A percentile compares a stretch with the other conserved stretches of the same genome.
Evolutionary conservation across 306 rosid species (phyloP).

Genomic region (Mimosa bimucronata): DNA sequence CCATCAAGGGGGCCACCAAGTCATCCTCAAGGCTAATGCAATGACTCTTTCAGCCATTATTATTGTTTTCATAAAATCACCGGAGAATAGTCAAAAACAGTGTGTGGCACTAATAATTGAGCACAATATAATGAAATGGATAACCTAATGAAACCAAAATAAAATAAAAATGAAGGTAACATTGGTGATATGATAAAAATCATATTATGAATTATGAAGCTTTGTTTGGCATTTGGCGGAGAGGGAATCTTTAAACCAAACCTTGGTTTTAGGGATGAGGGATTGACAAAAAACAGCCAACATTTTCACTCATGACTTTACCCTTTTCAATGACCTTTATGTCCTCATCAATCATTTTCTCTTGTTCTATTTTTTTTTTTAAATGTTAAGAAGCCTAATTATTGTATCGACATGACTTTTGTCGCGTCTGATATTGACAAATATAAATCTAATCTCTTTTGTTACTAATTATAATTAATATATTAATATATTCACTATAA

Average conservation of each 20-base stretch:
- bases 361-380: conserved; percentile 17
- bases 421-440: conserved; percentile 62
- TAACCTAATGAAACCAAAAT: conserved; percentile 39
- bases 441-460: neutral
- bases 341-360: conserved; percentile 80
- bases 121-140: neutral
- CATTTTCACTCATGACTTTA: conserved; percentile 51
- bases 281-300: conserved; percentile 37
- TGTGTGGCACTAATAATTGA: conserved; percentile 41
- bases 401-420: conserved; percentile 55
- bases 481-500: conserved; percentile 19
- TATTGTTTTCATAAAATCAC: conserved; percentile 34
- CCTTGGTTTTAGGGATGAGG: conserved; percentile 45
- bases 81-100: conserved; percentile 31
- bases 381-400: conserved; percentile 28
- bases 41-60: conserved; percentile 47
- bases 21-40: conserved; percentile 35
- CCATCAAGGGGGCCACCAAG: conserved; percentile 26
- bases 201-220: neutral
- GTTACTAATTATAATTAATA: neutral
- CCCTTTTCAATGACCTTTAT: conserved; percentile 64
- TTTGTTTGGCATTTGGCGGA: conserved; percentile 18
- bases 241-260: conserved; percentile 32
- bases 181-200: conserved; percentile 17
- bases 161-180: conserved; percentile 23